phyloP scores from a whole-genome alignment of 2,329 filamentous ascomycete species.

The Colletotrichum coccodes region DNA sequence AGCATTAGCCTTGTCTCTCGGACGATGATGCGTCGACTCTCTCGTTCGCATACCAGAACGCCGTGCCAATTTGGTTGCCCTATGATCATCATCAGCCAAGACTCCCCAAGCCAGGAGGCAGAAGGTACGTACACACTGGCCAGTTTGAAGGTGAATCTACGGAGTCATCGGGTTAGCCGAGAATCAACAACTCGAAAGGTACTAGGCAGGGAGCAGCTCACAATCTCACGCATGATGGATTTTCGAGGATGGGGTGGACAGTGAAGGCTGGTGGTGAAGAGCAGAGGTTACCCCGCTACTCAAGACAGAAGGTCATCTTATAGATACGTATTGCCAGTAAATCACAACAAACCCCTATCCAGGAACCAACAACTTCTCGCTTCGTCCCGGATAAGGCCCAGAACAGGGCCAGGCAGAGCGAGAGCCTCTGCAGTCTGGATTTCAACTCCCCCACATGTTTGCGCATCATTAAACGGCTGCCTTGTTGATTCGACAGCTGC shows the following conservation, averaged over 20 bases:
- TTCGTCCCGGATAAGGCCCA: neutral
- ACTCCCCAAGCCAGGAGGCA: neutral
- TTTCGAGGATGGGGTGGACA: neutral
- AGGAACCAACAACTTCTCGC: neutral
- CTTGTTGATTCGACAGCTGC: slow-evolving; percentile 8
- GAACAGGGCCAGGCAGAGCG: neutral
- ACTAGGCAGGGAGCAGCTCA: slow-evolving; percentile 37
- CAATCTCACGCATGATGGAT: slow-evolving; percentile 37
- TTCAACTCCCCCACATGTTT: neutral
- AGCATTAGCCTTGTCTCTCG: slow-evolving; percentile 47
- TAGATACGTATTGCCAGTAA: neutral
- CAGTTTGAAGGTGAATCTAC: slow-evolving; percentile 99
- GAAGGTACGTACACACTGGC: slow-evolving; percentile 82
- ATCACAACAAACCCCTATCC: slow-evolving; percentile 13
- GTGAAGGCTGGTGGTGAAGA: slow-evolving; percentile 1
- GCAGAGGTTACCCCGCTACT: slow-evolving; percentile 7
- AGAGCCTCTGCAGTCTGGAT: neutral
- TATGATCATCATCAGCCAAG: slow-evolving; percentile 49
- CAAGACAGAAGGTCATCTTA: slow-evolving; percentile 10
- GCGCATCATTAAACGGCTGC: slow-evolving; percentile 9
- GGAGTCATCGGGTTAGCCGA: slow-evolving; percentile 61
- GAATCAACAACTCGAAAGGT: slow-evolving; percentile 27
- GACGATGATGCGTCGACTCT: neutral
- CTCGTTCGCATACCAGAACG: slow-evolving; percentile 80
- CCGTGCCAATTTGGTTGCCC: slow-evolving; percentile 99